Evolutionary conservation across 1,284 basidiomycete species (phyloP), one percentile per base, ranked within the genome.

Genomic region (Melanopsichium pennsylvanicum): DNA sequence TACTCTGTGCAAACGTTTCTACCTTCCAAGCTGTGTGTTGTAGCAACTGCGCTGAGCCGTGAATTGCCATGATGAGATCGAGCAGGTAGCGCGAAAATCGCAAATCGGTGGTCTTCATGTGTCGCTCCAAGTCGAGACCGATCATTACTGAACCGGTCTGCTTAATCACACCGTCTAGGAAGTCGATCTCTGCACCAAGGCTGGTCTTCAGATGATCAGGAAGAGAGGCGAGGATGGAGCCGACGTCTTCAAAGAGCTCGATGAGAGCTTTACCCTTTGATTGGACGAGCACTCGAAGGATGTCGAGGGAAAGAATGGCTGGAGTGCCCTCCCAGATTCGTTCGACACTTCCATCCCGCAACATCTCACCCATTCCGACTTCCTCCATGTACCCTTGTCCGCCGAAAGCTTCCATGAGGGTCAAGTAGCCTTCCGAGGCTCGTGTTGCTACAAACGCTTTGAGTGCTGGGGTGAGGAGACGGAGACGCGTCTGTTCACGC

Each of bases 321-420:
- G 79, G 50, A 34, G 75, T 69, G 46, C 80, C 90, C 81, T 92
- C 90, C 90, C 90, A 92, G 42, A 92, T 90, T 69, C 87, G 87
- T 82, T 91, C 89, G 6, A 91, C 90, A 7, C 88, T 78, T 3
- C 84, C 83, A 80, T 91, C 90, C 6, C 87, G 83, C 35, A 89
- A 85, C 38, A 86, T 70, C 47, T 67, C 62, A 58, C 54, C 69
- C 47, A 64, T 47, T 31, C 51, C 45, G 40, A 86, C 88, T 76
- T 92, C 90, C 72, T 90, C 88, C 89, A 92, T 91, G 72, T 91
- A 92, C 0, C 90, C 90, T 45, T 88, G 87, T 2, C 90, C 90
- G 25, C 90, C 90, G 3, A 91, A 83, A 5, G 87, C 83, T 34
- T 87, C 84, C 88, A 92, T 90, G 34, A 88, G 86, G 58, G 89